These are phyloP conservation scores for Thelephora ganbajun DNA, from an alignment of 768 basidiomycete species.

Conservation along the genomic window DNA sequence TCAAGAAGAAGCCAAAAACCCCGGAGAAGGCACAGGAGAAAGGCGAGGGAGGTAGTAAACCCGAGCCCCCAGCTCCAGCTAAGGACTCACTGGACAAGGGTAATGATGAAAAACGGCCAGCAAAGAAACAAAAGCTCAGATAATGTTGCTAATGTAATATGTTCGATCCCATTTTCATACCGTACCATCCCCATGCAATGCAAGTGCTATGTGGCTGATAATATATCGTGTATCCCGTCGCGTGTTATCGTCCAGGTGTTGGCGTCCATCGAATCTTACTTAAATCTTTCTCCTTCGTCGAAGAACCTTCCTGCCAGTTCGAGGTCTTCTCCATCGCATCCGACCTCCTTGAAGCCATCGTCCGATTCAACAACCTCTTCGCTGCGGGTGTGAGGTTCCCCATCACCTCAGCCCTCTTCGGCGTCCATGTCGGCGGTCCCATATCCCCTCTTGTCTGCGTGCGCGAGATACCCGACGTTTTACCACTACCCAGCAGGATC, in stretches of 20 bases:
- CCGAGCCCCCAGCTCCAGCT: slow-evolving; percentile 5
- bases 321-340: slow-evolving; percentile 51
- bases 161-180: neutral
- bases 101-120: slow-evolving; percentile 10
- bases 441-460: slow-evolving; percentile 39
- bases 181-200: neutral
- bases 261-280: slow-evolving; percentile 69
- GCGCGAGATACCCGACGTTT: slow-evolving; percentile 21
- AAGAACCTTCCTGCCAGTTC: slow-evolving; percentile 35
- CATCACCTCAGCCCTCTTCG: slow-evolving; percentile 53
- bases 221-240: slow-evolving; percentile 16
- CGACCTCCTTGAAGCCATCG: slow-evolving; percentile 46
- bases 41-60: slow-evolving; percentile 1
- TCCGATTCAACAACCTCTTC: slow-evolving; percentile 57
- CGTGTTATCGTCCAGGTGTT: slow-evolving; percentile 36
- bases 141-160: neutral
- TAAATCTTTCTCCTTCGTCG: slow-evolving; percentile 43
- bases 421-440: slow-evolving; percentile 73
- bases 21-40: slow-evolving; percentile 1
- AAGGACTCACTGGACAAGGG: slow-evolving; percentile 5
- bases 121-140: slow-evolving; percentile 7
- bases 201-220: neutral
- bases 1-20: slow-evolving; percentile 59
- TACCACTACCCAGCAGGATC: slow-evolving; percentile 33
- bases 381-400: slow-evolving; percentile 84